Base-by-base conservation (phyloP, 768 basidiomycete species). In the Naganishia randhawae region DNA sequence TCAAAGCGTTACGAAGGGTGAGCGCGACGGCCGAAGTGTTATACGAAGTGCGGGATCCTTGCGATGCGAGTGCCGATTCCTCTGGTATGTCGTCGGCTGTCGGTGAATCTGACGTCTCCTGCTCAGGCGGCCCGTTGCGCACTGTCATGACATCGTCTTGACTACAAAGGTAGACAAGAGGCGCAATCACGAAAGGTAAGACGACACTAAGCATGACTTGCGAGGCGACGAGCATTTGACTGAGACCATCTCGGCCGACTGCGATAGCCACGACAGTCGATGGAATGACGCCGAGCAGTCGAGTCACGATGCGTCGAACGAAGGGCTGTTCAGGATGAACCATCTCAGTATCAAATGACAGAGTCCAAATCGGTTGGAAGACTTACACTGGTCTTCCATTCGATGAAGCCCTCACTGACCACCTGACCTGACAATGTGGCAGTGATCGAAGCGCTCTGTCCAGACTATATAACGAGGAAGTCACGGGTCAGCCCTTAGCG, bases 351-450 rank as follows among this genome's bases (percentile, higher is more conserved):
- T 50, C 5, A 16, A 27, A 3, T 53, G 27, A 3, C 6, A 29
- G 4, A 32, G 17, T 4, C 17, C 48, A 9, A 19, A 25, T 14
- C 48, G 32, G 19, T 6, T 7, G 11, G 33, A n/a, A 16, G 39
- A 63, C 78, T 72, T 53, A 79, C 78, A 14, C 90, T 89, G 39
- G 91, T 85, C 52, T 86, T 84, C 92, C 92, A 95, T 63, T 85
- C 86, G 64, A 95, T 83, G 79, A 93, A 92, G 0, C 93, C 92
- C 79, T 96, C 92, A 0, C 87, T 87, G 42, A 97, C 88, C 25
- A 90, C 88, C 79, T 96, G 93, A 0, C 92, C 92, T 0, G 91
- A 88, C 14, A 95, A 84, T 0, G 92, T 96, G 11, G 91, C 92
- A 3, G 95, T 88, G 57, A 96, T 85, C 9, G 89, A 89, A 0